Conservation (phyloP, 2,329 filamentous ascomycete genomes). For the Coniochaeta ligniaria region DNA sequence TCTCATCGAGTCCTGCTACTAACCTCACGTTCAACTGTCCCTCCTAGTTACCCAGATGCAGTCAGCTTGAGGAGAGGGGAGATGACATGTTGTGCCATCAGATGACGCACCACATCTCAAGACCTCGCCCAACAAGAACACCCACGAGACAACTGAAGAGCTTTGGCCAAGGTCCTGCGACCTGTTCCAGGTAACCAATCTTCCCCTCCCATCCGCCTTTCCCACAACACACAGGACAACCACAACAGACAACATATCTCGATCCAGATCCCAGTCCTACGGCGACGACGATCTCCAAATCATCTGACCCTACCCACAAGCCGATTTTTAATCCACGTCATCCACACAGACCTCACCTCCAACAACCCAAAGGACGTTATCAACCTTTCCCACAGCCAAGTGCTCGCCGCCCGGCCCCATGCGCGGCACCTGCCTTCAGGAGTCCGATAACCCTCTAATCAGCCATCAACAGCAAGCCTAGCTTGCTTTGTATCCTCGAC, state of each 20-base stretch:
- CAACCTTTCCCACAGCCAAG: slow-evolving; percentile 22
- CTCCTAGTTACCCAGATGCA: too few species aligned
- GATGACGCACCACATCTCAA: slow-evolving; percentile 2
- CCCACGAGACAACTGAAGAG: background rate
- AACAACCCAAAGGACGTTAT: slow-evolving; percentile 33
- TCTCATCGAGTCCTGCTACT: too few species aligned
- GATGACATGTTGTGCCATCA: too few species aligned
- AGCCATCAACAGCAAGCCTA: slow-evolving; percentile 49
- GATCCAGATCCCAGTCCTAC: slow-evolving; percentile 22
- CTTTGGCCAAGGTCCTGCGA: slow-evolving; percentile 1
- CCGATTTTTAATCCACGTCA: slow-evolving; percentile 1
- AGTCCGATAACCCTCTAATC: slow-evolving; percentile 33
- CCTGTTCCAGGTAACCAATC: background rate
- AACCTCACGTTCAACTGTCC: too few species aligned
- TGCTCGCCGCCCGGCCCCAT: slow-evolving; percentile 4
- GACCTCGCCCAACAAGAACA: slow-evolving; percentile 3
- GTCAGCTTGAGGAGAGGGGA: too few species aligned
- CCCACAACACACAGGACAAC: background rate
- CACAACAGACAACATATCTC: slow-evolving; percentile 11
- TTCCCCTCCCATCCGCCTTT: background rate
- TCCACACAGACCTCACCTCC: background rate
- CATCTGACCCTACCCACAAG: slow-evolving; percentile 21
- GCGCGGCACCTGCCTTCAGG: slow-evolving; percentile 19
- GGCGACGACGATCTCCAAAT: slow-evolving; percentile 27
- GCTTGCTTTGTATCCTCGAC: too few species aligned